Evolutionary conservation across 495 filamentous ascomycete species (phyloP).

Genomic region (Pyrenopolyporus hunteri): DNA sequence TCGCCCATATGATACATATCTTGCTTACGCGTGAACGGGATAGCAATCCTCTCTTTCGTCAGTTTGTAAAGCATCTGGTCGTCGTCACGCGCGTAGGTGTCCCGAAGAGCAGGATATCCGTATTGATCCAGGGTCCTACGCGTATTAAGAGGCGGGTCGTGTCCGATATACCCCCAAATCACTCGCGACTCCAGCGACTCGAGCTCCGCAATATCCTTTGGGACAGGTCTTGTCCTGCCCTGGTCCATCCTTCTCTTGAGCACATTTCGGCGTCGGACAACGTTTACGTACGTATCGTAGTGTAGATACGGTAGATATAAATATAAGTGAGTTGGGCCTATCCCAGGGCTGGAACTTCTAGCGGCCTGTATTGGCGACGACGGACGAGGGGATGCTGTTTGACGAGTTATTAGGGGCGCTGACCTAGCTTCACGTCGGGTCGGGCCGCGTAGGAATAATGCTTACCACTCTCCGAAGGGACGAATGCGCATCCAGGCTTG

Average conservation of each 20-base stretch:
- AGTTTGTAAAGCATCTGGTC: conserved; percentile 76
- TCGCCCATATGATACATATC: conserved; percentile 36
- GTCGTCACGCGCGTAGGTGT: conserved; percentile 67
- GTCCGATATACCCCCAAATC: conserved; percentile 69
- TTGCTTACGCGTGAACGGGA: conserved; percentile 28
- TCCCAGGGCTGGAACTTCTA: conserved; percentile 47
- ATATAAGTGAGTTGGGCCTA: conserved; percentile 50
- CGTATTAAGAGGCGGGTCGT: conserved; percentile 67
- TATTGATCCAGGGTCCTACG: conserved; percentile 71
- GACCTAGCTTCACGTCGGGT: conserved; percentile 32
- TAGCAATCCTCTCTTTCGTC: conserved; percentile 53
- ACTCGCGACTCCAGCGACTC: conserved; percentile 64
- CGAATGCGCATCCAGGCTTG: conserved; percentile 52
- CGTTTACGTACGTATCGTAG: conserved; percentile 68
- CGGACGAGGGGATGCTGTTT: conserved; percentile 41
- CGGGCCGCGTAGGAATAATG: too few species aligned
- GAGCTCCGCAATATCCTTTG: conserved; percentile 55
- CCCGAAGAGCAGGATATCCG: conserved; percentile 66
- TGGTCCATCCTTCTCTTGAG: conserved; percentile 61
- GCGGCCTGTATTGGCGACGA: conserved; percentile 11
- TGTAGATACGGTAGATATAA: conserved; percentile 64
- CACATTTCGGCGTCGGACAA: conserved; percentile 64
- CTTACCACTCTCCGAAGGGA: conserved; percentile 55
- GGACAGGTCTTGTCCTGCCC: conserved; percentile 64
- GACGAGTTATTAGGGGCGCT: conserved; percentile 3